Percentiles rank a stretch among this genome's conserved stretches.
phyloP scores from a whole-genome alignment of 2,329 filamentous ascomycete genomes.

The Myriosclerotinia scirpicola region DNA sequence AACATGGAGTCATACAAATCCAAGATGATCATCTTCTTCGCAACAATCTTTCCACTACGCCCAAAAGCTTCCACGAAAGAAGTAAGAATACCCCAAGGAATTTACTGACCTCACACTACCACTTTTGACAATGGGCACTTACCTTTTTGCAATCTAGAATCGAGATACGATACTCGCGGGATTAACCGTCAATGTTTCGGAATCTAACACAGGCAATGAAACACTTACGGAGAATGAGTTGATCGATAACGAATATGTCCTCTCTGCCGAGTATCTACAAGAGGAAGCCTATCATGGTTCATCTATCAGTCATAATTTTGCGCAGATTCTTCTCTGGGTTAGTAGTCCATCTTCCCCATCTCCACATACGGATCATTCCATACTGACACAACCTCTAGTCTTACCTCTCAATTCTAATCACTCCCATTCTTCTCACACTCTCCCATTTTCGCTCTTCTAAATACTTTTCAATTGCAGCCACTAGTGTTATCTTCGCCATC shows the following conservation, averaged over 20 bases:
- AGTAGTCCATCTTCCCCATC: not conserved
- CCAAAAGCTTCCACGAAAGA: not conserved
- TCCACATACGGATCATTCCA: not conserved
- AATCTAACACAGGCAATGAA: not conserved
- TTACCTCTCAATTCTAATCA: not conserved
- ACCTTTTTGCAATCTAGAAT: not conserved
- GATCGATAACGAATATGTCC: not conserved
- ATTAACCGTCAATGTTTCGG: too few relatives aligned
- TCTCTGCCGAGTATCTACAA: conserved; percentile 1
- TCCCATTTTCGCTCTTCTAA: not conserved
- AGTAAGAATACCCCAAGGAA: not conserved
- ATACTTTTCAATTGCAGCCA: not conserved
- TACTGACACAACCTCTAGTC: not conserved
- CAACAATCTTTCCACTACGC: not conserved
- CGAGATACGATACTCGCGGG: not conserved
- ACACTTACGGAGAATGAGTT: not conserved
- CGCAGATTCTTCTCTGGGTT: conserved; percentile 4
- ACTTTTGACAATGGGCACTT: not conserved
- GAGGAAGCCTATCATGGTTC: conserved; percentile 4
- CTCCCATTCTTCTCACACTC: not conserved
- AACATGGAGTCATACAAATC: conserved; percentile 5
- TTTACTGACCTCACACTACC: not conserved
- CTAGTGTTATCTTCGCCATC: not conserved
- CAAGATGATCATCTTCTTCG: not conserved
- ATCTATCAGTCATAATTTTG: conserved; percentile 6